These are phyloP conservation scores for Linnemannia elongata DNA, from an alignment of 192 early-diverging fungal species.

Conservation along the genomic window DNA sequence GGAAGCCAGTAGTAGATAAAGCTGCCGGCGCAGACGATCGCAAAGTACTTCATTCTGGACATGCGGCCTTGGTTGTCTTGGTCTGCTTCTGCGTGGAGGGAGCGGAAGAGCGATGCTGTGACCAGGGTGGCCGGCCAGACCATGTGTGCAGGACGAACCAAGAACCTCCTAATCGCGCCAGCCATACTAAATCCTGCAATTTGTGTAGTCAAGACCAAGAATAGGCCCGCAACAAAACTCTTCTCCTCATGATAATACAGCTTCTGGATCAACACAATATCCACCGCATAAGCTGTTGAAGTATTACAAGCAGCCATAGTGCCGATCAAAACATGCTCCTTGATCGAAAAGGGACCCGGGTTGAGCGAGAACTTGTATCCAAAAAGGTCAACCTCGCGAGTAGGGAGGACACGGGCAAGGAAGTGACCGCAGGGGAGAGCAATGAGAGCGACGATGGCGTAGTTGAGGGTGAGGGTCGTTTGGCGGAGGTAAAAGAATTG, in stretches of 20 bases:
- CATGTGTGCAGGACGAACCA: slow-evolving; percentile 87
- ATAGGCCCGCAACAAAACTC: slow-evolving; percentile 62
- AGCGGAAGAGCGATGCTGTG: slow-evolving; percentile 79
- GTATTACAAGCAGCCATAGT: slow-evolving; percentile 64
- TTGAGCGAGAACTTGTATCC: slow-evolving; percentile 61
- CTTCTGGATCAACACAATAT: slow-evolving; percentile 64
- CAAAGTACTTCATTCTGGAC: slow-evolving; percentile 70
- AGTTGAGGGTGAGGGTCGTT: slow-evolving; percentile 49
- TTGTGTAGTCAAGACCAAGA: slow-evolving; percentile 69
- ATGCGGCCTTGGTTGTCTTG: slow-evolving; percentile 20
- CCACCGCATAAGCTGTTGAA: slow-evolving; percentile 63
- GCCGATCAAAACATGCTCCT: slow-evolving; percentile 73
- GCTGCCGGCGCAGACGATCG: slow-evolving; percentile 57
- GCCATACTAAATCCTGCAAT: slow-evolving; percentile 61
- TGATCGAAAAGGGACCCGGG: slow-evolving; percentile 72
- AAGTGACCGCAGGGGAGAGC: slow-evolving; percentile 61
- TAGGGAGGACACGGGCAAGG: slow-evolving; percentile 58
- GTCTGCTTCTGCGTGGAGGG: slow-evolving; percentile 67
- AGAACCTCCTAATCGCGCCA: slow-evolving; percentile 62
- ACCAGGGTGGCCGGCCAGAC: slow-evolving; percentile 85
- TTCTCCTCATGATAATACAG: slow-evolving; percentile 64
- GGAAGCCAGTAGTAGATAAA: slow-evolving; percentile 74
- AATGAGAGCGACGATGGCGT: slow-evolving; percentile 63
- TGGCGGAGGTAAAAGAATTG: slow-evolving; percentile 68
- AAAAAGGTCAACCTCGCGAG: slow-evolving; percentile 56